Base-by-base conservation (phyloP, 768 basidiomycete species). In the Rhodosporidiobolus sp. region DNA sequence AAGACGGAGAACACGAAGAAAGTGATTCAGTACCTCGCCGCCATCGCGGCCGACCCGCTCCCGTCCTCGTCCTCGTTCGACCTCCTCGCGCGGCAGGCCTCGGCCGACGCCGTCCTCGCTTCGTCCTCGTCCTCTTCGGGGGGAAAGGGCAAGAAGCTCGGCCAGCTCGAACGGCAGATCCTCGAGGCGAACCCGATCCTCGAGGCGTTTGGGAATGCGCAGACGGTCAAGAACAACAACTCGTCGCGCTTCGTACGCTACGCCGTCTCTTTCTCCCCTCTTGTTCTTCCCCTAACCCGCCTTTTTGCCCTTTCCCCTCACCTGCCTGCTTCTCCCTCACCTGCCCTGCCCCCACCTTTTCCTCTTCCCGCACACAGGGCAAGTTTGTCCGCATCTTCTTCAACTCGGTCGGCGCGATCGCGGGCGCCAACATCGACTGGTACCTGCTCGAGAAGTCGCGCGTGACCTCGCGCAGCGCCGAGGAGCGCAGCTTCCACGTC, bases 1-100 rank as follows among this genome's bases (percentile, higher is more conserved):
- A 99, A 98, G 85, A 99, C 96, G 4, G 96, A 98, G 80, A 98
- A 95, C 82, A 85, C 84, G 61, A 98, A 99, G 86, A 98, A 98
- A 79, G 95, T 98, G 78, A 99, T 99, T 65, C 96, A 98, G 81
- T 99, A 98, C 82, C 87, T 99, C 53, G 95, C 96, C 1, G 92
- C 96, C 12, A 97, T 98, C 76, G 96, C 96, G 4, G 87, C 91
- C 19, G 86, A 88, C 14, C 80, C 90, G 20, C 81, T 86, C 45
- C 81, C 84, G 3, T 82, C 87, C 8, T 83, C 86, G 5, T 72
- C 75, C 34, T 80, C 79, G 0, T 86, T 85, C 72, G 82, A 80
- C 50, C 79, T 86, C 0, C 82, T 86, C 14, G 87, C 90, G 79
- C 88, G 59, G 4, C 65, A 70, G 46, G 68, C 71, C 22, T 62